Conservation (phyloP, 129 eudicot genomes). For the Chrysanthemum lavandulifolium region DNA sequence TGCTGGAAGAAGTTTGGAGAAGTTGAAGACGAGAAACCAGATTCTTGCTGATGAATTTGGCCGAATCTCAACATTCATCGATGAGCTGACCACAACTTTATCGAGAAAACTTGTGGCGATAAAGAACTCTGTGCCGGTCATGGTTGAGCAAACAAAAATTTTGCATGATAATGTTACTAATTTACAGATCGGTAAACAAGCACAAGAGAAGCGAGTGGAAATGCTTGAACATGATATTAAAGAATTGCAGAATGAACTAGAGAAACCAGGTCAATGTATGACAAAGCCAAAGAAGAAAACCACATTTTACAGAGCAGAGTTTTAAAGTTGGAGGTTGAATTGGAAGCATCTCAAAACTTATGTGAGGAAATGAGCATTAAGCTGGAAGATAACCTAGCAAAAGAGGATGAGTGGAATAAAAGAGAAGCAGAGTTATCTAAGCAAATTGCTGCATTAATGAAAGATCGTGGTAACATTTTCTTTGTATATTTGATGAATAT, state of each 20-base stretch:
- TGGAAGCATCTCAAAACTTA: slow-evolving; percentile 38
- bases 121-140: no score
- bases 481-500: not conserved
- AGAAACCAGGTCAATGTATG: slow-evolving; percentile 31
- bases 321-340: slow-evolving; percentile 3
- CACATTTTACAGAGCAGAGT: slow-evolving; percentile 26
- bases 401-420: slow-evolving; percentile 37
- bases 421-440: slow-evolving; percentile 56
- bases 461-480: slow-evolving; percentile 44
- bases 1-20: no score
- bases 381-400: slow-evolving; percentile 35
- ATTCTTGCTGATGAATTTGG: no score
- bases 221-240: slow-evolving; percentile 26
- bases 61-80: no score
- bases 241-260: slow-evolving; percentile 40
- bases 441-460: slow-evolving; percentile 26
- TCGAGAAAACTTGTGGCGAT: no score
- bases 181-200: slow-evolving; percentile 6
- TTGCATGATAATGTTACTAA: no score
- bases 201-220: not conserved
- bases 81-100: no score
- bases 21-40: no score
- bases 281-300: slow-evolving; percentile 44
- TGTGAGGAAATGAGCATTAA: slow-evolving; percentile 39
- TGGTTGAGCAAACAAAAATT: no score